Conservation (phyloP, 2,329 filamentous ascomycete genomes). For the Xylaria sp. region DNA sequence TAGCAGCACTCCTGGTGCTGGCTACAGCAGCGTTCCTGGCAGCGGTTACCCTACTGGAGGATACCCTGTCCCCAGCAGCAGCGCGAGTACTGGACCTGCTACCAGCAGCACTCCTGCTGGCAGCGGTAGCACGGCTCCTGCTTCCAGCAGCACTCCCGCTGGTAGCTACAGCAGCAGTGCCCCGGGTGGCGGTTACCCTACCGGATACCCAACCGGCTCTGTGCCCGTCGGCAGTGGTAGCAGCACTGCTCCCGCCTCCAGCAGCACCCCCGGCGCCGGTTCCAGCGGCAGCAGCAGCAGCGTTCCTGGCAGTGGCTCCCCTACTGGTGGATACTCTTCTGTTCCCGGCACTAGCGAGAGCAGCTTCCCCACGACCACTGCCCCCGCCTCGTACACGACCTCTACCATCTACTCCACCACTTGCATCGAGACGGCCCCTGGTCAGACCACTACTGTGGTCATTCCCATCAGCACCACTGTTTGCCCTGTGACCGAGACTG, state of each 20-base stretch:
- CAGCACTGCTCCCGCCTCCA: slow-evolving; percentile 7
- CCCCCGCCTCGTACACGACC: slow-evolving; percentile 44
- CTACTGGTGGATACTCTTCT: slow-evolving; percentile 1
- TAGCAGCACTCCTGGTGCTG: slow-evolving; percentile 1
- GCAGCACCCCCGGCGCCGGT: slow-evolving; percentile 10
- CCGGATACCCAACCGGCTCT: too few species aligned
- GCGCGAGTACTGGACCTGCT: not conserved
- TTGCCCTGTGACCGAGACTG: slow-evolving; percentile 34
- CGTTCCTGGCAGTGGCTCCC: not conserved
- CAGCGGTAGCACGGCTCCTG: not conserved
- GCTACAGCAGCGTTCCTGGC: slow-evolving; percentile 1
- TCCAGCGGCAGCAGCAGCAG: not conserved
- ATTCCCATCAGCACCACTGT: slow-evolving; percentile 46
- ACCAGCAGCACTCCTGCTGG: slow-evolving; percentile 10
- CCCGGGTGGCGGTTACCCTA: slow-evolving; percentile 4
- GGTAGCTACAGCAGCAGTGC: not conserved
- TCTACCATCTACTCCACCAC: slow-evolving; percentile 50
- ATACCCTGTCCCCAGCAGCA: not conserved
- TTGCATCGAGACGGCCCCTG: slow-evolving; percentile 41
- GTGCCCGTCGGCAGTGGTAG: slow-evolving; percentile 1
- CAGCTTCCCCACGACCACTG: slow-evolving; percentile 23
- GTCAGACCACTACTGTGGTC: slow-evolving; percentile 42
- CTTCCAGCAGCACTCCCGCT: slow-evolving; percentile 18
- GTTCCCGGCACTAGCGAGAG: not conserved
- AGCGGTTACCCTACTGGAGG: too few species aligned